Conservation (phyloP, 2,329 filamentous ascomycete species). For the Trichophyton simii region DNA sequence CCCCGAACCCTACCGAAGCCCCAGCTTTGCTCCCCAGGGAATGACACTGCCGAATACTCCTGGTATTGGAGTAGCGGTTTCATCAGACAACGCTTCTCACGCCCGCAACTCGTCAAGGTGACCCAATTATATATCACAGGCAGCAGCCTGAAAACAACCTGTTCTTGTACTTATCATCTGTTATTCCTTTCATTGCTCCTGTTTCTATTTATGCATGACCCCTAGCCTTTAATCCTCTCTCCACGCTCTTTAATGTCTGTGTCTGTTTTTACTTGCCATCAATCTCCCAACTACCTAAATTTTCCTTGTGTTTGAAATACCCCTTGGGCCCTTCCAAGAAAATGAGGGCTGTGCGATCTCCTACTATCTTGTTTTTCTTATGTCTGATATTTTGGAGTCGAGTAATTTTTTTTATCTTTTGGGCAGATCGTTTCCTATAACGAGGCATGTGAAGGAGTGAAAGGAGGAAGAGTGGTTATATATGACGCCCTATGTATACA, state of each 20-base stretch:
- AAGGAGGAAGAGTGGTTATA: background rate
- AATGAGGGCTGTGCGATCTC: background rate
- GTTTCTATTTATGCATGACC: background rate
- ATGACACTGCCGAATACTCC: background rate
- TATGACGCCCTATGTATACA: background rate
- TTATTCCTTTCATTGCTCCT: background rate
- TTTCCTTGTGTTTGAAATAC: background rate
- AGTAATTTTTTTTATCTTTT: background rate
- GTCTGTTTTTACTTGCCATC: too few relatives aligned
- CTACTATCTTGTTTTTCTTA: too few relatives aligned
- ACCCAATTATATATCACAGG: background rate
- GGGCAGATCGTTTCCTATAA: background rate
- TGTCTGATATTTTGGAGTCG: too few relatives aligned
- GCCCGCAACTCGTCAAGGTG: background rate
- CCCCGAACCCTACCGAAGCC: constrained; percentile 62
- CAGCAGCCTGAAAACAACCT: background rate
- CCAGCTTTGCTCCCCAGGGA: constrained; percentile 25
- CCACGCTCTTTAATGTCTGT: background rate
- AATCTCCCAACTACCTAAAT: background rate
- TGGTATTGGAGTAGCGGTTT: background rate
- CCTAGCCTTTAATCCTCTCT: background rate
- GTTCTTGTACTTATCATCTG: background rate
- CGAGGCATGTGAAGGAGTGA: background rate
- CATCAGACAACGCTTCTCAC: background rate
- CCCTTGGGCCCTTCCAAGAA: background rate